Evolutionary conservation across 176 grass and related monocot species (phyloP), one percentile per base, ranked within the genome.

Genomic region (Musa troglodytarum): DNA sequence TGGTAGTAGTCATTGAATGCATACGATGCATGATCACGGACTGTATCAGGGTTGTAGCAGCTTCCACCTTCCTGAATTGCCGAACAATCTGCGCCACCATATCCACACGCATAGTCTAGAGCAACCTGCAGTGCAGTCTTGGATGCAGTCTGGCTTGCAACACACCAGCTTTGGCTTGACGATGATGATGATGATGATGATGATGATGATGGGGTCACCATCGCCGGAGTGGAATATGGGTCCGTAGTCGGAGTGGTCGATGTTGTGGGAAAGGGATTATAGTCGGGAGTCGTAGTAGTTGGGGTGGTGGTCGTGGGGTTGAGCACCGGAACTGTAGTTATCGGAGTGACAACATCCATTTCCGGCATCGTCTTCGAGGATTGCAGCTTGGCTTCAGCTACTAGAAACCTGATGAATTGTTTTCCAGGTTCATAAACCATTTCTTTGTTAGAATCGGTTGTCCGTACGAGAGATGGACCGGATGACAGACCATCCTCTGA

Each of bases 1-100:
- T 90, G 90, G 82, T 93, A 97, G 80, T 97, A 97, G 72, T 86
- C 82, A 74, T 97, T 97, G 93, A 97, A 97, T 12, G 90, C 83
- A 74, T 77, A 90, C 29, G 93, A 93, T 0, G 90, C 93, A 67
- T 97, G 93, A 67, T 92, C 88, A 28, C 86, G 78, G 59, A 90
- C 63, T 12, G 86, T 93, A 68, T 97, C 81, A 22, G 90, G 88
- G 57, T 85, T 81, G 82, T 81, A 97, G 73, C 93, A 97, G 84
- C 63, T 86, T 24, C 87, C 93, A 49, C 93, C 93, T 0, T 52
- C 14, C 23, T 90, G 79, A 74, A 97, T 97, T 10, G 77, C 9
- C 6, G 83, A 81, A 78, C 93, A 97, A 76, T 97, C 93, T 6
- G 82, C 80, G 1, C 79, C 90, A 63, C 89, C 93, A 49, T 86